These are phyloP conservation scores for Candida smagusa DNA, from an alignment of 1,139 yeast genomes.

Conservation along the genomic window DNA sequence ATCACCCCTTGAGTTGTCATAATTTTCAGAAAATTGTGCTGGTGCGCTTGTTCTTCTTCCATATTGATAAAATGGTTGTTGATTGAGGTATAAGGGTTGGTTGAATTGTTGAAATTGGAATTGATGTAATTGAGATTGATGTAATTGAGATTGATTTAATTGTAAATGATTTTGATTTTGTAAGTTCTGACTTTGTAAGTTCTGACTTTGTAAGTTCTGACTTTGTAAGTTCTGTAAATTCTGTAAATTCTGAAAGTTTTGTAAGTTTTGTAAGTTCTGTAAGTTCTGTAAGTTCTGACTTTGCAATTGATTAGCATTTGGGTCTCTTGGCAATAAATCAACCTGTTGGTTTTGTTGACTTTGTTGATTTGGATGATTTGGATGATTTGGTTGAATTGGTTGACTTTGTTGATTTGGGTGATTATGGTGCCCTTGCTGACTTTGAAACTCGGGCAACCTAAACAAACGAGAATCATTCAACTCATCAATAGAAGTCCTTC, in stretches of 20 bases:
- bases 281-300: too few relatives aligned
- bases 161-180: too few relatives aligned
- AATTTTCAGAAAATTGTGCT: constrained; percentile 1
- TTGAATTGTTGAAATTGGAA: constrained; percentile 5
- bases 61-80: not conserved
- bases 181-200: too few relatives aligned
- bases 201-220: too few relatives aligned
- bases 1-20: constrained; percentile 3
- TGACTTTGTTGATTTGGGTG: constrained; percentile 4
- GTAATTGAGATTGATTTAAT: constrained; percentile 4
- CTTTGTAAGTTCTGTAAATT: too few relatives aligned
- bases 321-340: too few relatives aligned
- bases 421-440: too few relatives aligned
- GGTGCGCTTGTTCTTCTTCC: constrained; percentile 5
- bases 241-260: too few relatives aligned
- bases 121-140: constrained; percentile 4
- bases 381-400: constrained; percentile 5
- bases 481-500: constrained; percentile 1
- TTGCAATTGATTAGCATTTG: too few relatives aligned
- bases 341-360: too few relatives aligned
- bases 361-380: constrained; percentile 5
- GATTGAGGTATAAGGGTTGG: not conserved
- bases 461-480: constrained; percentile 4
- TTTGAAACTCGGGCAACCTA: constrained; percentile 1
- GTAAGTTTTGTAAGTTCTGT: too few relatives aligned